Evolutionary conservation across 495 filamentous ascomycete genomes (phyloP).

Genomic region (Schizothecium vesticola): DNA sequence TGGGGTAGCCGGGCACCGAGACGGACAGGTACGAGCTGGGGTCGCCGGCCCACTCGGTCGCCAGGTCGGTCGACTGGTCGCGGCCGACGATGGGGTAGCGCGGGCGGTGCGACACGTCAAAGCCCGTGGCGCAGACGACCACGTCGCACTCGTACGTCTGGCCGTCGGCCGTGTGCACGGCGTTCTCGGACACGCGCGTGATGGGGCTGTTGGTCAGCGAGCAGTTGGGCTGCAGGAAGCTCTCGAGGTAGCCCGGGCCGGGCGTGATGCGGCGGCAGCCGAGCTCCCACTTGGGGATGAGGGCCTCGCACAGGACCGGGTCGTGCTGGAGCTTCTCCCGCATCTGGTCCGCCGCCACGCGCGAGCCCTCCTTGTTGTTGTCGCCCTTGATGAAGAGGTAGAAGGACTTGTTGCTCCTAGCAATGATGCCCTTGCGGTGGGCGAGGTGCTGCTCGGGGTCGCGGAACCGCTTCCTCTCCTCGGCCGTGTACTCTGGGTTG

Average conservation of each 20-base stretch:
- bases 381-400: slow-evolving; percentile 34
- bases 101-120: slow-evolving; percentile 48
- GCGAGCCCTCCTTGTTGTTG: slow-evolving; percentile 25
- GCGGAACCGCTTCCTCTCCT: slow-evolving; percentile 30
- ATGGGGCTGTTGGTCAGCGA: slow-evolving; percentile 45
- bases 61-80: slow-evolving; percentile 39
- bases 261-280: slow-evolving; percentile 59
- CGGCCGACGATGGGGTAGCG: slow-evolving; percentile 49
- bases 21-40: slow-evolving; percentile 51
- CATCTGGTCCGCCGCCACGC: slow-evolving; percentile 38
- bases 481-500: slow-evolving; percentile 16
- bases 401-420: slow-evolving; percentile 34
- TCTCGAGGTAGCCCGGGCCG: slow-evolving; percentile 56
- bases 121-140: slow-evolving; percentile 56
- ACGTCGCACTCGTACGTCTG: slow-evolving; percentile 29
- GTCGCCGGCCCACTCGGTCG: slow-evolving; percentile 45
- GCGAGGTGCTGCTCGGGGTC: slow-evolving; percentile 21
- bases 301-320: slow-evolving; percentile 29
- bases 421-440: slow-evolving; percentile 26
- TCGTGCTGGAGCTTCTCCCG: slow-evolving; percentile 20
- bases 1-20: slow-evolving; percentile 52
- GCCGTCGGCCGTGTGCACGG: slow-evolving; percentile 44
- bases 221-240: slow-evolving; percentile 51
- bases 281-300: slow-evolving; percentile 53
- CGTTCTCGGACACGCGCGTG: slow-evolving; percentile 43